A percentile compares a stretch with the other conserved stretches of the same genome.
Conservation (phyloP, 805 yeast genomes). For the Kregervanrija pseudodelftensis region DNA sequence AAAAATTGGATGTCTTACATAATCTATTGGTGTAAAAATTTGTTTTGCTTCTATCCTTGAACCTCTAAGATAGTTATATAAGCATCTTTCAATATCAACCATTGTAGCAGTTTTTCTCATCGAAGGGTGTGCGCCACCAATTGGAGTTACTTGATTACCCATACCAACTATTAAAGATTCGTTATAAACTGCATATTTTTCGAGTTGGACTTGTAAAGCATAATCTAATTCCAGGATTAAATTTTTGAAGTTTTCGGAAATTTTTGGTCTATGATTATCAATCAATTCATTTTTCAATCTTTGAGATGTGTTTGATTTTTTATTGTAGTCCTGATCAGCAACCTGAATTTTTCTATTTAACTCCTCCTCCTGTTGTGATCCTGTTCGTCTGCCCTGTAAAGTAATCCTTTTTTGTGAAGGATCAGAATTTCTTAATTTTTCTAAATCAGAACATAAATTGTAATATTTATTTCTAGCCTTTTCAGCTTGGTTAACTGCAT, state of each 20-base stretch:
- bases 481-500: conserved; percentile 76
- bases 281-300: conserved; percentile 68
- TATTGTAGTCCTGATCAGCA: conserved; percentile 83
- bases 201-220: conserved; percentile 82
- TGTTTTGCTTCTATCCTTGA: conserved; percentile 30
- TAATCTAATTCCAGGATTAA: conserved; percentile 81
- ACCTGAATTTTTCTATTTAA: conserved; percentile 67
- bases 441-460: conserved; percentile 79
- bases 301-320: conserved; percentile 65
- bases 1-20: conserved; percentile 63
- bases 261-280: conserved; percentile 68
- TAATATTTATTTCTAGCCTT: conserved; percentile 78
- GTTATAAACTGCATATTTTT: conserved; percentile 79
- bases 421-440: conserved; percentile 66
- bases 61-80: conserved; percentile 54
- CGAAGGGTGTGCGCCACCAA: conserved; percentile 42
- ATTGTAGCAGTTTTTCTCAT: conserved; percentile 72
- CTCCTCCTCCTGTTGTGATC: conserved; percentile 88
- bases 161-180: conserved; percentile 79
- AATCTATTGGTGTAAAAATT: conserved; percentile 56
- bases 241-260: conserved; percentile 63
- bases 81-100: conserved; percentile 77
- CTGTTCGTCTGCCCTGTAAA: conserved; percentile 69
- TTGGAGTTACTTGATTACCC: conserved; percentile 77
- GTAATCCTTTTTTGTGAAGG: conserved; percentile 80